These are phyloP conservation scores for Xylaria digitata DNA, from an alignment of 2,329 filamentous ascomycete genomes.

Conservation along the genomic window DNA sequence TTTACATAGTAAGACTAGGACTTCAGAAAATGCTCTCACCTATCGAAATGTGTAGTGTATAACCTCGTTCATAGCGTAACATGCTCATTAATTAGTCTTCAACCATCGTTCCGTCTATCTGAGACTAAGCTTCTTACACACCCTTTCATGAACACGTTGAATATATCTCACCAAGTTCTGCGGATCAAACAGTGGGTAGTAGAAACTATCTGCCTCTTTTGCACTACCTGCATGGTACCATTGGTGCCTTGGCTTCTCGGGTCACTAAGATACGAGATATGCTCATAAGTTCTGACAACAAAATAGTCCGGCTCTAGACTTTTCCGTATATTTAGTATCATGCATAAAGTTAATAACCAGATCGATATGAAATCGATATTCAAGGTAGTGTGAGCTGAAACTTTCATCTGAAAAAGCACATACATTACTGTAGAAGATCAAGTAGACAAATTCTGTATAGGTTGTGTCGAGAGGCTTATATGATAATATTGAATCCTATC, in stretches of 20 bases:
- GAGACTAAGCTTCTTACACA: slow-evolving; percentile 27
- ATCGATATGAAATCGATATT: slow-evolving; percentile 18
- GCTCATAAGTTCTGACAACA: not conserved
- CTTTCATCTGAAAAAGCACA: slow-evolving; percentile 1
- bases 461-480: slow-evolving; percentile 15
- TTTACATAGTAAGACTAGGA: not conserved
- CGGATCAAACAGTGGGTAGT: slow-evolving; percentile 31
- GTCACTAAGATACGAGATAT: slow-evolving; percentile 2
- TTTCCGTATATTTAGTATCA: not conserved
- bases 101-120: slow-evolving; percentile 18
- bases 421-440: slow-evolving; percentile 4
- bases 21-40: not conserved
- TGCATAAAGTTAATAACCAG: slow-evolving; percentile 3
- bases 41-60: slow-evolving; percentile 1
- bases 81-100: slow-evolving; percentile 5
- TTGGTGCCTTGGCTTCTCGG: slow-evolving; percentile 5
- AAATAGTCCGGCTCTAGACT: not conserved
- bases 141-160: slow-evolving; percentile 2
- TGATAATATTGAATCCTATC: slow-evolving; percentile 12
- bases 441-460: slow-evolving; percentile 1
- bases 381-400: slow-evolving; percentile 15
- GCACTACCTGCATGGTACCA: not conserved
- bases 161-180: slow-evolving; percentile 15
- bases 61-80: not conserved
- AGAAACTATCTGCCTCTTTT: not conserved